Percentiles rank a stretch among this genome's conserved stretches.
These are phyloP conservation scores for Rosa persica DNA, from an alignment of 306 rosid genomes.

Conservation along the genomic window DNA sequence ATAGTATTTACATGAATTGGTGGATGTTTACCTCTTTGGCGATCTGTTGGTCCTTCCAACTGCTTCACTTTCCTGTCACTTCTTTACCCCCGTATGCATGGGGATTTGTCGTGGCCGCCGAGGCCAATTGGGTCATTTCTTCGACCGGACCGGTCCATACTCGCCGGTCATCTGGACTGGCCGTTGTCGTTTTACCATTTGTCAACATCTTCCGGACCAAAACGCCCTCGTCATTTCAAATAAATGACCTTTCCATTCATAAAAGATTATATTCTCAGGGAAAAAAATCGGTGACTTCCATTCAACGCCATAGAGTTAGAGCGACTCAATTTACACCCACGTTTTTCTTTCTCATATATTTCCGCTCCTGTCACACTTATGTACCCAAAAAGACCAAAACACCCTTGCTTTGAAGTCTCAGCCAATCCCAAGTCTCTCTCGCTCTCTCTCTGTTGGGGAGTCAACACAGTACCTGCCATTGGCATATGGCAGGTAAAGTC, in stretches of 20 bases:
- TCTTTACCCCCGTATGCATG: constrained; percentile 27
- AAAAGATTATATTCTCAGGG: background rate
- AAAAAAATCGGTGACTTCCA: constrained; percentile 37
- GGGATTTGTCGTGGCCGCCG: constrained; percentile 15
- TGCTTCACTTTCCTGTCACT: constrained; percentile 13
- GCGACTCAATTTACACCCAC: constrained; percentile 30
- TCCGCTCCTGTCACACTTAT: constrained; percentile 14
- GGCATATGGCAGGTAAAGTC: background rate
- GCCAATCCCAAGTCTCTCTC: background rate
- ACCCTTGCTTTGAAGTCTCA: constrained; percentile 17
- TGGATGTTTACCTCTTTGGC: constrained; percentile 5
- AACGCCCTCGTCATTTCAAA: constrained; percentile 23
- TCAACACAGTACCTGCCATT: constrained; percentile 6
- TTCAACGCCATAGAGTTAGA: constrained; percentile 51
- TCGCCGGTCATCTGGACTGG: constrained; percentile 20
- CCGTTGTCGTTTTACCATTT: constrained; percentile 6
- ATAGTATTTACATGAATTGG: constrained; percentile 23
- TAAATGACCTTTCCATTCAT: background rate
- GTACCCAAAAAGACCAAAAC: constrained; percentile 30
- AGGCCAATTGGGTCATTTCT: constrained; percentile 16
- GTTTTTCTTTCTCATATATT: constrained; percentile 35
- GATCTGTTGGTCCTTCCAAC: constrained; percentile 14
- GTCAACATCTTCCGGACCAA: constrained; percentile 12
- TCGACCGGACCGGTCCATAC: background rate
- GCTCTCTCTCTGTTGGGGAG: background rate